Evolutionary conservation across 2,329 filamentous ascomycete genomes (phyloP), one percentile per base, ranked within the genome.

Genomic region (Microsporum canis): DNA sequence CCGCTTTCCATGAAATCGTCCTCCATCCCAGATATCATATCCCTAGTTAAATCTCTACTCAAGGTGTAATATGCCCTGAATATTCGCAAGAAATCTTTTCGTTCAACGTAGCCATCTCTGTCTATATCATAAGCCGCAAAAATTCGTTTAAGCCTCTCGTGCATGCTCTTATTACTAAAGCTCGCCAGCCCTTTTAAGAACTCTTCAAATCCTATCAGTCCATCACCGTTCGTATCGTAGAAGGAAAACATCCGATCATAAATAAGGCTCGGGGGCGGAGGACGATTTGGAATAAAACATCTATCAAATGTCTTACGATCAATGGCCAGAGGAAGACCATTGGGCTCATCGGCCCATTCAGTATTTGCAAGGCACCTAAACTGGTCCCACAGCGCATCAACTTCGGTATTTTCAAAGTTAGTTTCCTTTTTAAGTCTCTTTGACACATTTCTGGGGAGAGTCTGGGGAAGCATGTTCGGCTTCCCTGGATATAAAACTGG

Each of bases 161-260:
- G 76, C 29, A 80, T 80, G 60, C 77, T 77, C 60, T 81, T 80
- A 31, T 80, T 78, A 62, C 83, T 81, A 62, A 87, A 75, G 58
- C 81, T 82, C 3, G 90, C 86, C 56, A 96, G 79, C 0, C 90
- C 94, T 61, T 87, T 84, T 29, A 97, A 77, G 69, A 96, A 99
- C 71, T 99, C 94, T 57, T 89, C 82, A 67, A 99, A 97, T 5
- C 89, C 88, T 68, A 99, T 96, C 5, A 95, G 78, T 27, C 88
- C 88, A 70, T 99, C 90, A 47, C 84, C 82, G 71, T 97, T 92
- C 36, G 86, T 88, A 73, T 99, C 94, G 72, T 96, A 99, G 72
- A 96, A 96, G 58, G 88, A 84, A 75, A 97, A 99, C 83, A 96
- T 94, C 66, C 94, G 88, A 72, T 99, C 92, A 70, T 95, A 94